Evolutionary conservation across 768 basidiomycete species (phyloP), one percentile per base, ranked within the genome.

Genomic region (Sporobolomyces pararoseus): DNA sequence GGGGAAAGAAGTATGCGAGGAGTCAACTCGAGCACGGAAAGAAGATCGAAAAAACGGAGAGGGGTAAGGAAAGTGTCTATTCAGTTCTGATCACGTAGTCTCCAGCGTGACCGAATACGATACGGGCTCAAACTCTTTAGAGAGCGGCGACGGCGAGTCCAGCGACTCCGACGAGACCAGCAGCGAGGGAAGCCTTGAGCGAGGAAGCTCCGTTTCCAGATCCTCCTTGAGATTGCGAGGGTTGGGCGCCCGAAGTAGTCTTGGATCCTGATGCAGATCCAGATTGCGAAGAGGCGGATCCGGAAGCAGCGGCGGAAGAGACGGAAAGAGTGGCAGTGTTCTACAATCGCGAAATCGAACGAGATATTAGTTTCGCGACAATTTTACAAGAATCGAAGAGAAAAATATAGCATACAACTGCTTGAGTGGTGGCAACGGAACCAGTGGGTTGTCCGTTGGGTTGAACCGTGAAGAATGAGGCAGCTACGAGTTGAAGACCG

Each of bases 391-490:
- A 23, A 7, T 47, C 1, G 49, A 23, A 17, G 42, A 31, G 29
- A 27, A 4, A 39, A 12, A 23, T 9, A 13, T 17, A 13, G 63
- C 70, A 31, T 17, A 71, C 70, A 32, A 69, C 68, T 25, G 72
- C 61, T 46, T 52, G 5, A 58, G 72, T 73, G 5, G 59, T 31
- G 10, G 61, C 72, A 55, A 73, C 72, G 29, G 54, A 58, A 29
- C 71, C 71, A 27, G 71, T 72, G 2, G 71, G 44, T 14, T 59
- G 27, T 2, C 71, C 71, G 62, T 67, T 64, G 29, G 59, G 44
- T 44, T 50, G 21, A 31, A 72, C 72, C 42, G 65, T 71, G 66
- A 74, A 74, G 69, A 71, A 74, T 27, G 31, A 39, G 7, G 73
- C 73, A 17, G 69, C 73, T 29, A 74, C 61, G 47, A 74, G 70